Conservation (phyloP, 1,139 yeast species). For the Wickerhamiella infanticola region DNA sequence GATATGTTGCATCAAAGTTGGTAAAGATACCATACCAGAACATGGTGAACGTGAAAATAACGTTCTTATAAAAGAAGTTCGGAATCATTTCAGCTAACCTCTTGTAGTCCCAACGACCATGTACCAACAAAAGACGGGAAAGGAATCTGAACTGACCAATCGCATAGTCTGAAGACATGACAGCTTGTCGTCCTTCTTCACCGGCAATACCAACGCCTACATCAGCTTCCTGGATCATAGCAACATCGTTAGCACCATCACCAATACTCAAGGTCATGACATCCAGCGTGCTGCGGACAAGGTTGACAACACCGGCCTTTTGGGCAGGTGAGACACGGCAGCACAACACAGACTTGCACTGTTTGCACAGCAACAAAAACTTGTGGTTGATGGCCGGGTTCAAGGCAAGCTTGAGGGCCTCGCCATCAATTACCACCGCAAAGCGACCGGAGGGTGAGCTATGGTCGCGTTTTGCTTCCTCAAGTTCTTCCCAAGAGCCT, state of each 20-base stretch:
- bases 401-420: conserved; percentile 63
- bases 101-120: conserved; percentile 94
- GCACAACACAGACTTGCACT: conserved; percentile 84
- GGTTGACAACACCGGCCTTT: conserved; percentile 85
- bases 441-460: conserved; percentile 59
- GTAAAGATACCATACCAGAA: conserved; percentile 87
- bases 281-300: conserved; percentile 66
- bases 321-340: conserved; percentile 97
- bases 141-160: conserved; percentile 85
- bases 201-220: conserved; percentile 98
- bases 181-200: conserved; percentile 97
- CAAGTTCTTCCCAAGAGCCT: conserved; percentile 46
- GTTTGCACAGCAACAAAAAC: conserved; percentile 75
- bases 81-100: conserved; percentile 91
- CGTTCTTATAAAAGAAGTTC: conserved; percentile 81
- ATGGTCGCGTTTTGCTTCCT: conserved; percentile 52
- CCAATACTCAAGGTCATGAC: conserved; percentile 92
- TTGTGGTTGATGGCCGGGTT: conserved; percentile 46
- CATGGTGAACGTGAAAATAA: conserved; percentile 69
- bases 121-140: conserved; percentile 64
- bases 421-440: conserved; percentile 86
- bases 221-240: conserved; percentile 97
- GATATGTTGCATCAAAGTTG: conserved; percentile 80
- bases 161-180: conserved; percentile 94
- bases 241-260: conserved; percentile 97